Evolutionary conservation across 148 eudicot genomes (phyloP).

Genomic region (Silene uniflora): DNA sequence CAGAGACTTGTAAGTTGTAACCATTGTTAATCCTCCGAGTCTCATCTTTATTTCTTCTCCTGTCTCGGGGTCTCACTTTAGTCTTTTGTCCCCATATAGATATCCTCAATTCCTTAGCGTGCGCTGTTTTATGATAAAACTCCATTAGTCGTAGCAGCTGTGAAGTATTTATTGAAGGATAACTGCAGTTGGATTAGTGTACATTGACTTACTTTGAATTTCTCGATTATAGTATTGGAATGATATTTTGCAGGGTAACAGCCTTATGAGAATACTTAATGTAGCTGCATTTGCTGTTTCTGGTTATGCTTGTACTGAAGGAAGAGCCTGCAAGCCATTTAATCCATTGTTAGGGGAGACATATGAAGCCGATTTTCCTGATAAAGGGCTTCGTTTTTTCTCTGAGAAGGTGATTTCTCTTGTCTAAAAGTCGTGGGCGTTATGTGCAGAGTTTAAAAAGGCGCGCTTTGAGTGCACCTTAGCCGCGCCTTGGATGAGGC

Average conservation of each 20-base stretch:
- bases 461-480: too few species aligned
- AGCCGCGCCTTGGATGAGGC: too few species aligned
- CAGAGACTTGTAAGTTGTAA: neutral
- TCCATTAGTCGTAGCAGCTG: neutral
- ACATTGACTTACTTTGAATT: neutral
- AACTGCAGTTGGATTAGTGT: slow-evolving; percentile 4
- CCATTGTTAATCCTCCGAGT: neutral
- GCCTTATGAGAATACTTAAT: slow-evolving; percentile 75
- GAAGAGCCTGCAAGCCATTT: slow-evolving; percentile 76
- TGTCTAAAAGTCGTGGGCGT: neutral
- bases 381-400: slow-evolving; percentile 81
- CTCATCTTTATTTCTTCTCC: neutral
- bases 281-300: slow-evolving; percentile 87
- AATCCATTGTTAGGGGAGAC: slow-evolving; percentile 80
- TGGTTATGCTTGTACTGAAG: slow-evolving; percentile 79
- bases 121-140: slow-evolving; percentile 3
- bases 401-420: slow-evolving; percentile 70
- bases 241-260: slow-evolving; percentile 50
- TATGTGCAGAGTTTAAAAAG: too few species aligned
- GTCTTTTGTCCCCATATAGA: neutral
- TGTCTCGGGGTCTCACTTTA: slow-evolving; percentile 1
- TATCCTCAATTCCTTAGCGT: neutral
- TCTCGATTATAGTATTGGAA: neutral
- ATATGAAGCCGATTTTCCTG: slow-evolving; percentile 78
- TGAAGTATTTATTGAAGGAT: neutral